Evolutionary conservation across 495 filamentous ascomycete species (phyloP).

Genomic region (Daldinia caldariorum): DNA sequence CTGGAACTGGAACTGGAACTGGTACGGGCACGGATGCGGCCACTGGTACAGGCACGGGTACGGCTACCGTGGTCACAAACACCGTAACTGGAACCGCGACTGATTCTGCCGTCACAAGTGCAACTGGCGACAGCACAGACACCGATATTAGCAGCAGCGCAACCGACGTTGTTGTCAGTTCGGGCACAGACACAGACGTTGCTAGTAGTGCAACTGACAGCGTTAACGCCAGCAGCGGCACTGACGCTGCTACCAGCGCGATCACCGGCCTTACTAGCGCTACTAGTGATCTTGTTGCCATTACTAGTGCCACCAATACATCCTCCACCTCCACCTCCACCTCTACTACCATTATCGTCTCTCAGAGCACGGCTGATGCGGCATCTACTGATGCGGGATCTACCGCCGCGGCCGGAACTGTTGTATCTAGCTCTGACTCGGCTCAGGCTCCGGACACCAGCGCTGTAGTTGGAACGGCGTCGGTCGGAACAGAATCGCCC

Average conservation of each 20-base stretch:
- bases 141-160: conserved; percentile 6
- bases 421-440: neutral
- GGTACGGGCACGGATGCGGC: neutral
- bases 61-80: neutral
- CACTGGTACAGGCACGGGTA: conserved; percentile 5
- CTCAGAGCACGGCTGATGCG: neutral
- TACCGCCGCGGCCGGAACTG: conserved; percentile 8
- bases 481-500: neutral
- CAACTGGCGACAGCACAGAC: conserved; percentile 8
- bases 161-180: neutral
- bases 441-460: conserved; percentile 8
- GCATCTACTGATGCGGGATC: conserved; percentile 5
- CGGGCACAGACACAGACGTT: conserved; percentile 5
- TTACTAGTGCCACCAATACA: neutral
- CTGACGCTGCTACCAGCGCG: neutral
- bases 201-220: conserved; percentile 10
- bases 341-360: neutral
- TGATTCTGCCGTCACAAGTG: conserved; percentile 4
- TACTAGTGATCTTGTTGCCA: neutral
- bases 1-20: too few species aligned
- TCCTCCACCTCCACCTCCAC: conserved; percentile 1
- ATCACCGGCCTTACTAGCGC: neutral
- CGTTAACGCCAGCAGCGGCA: neutral
- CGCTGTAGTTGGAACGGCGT: neutral
- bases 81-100: conserved; percentile 3